Percentiles rank a stretch among this genome's conserved stretches.
Conservation (phyloP, 257 asterid genomes). For the Verbascum thapsus region DNA sequence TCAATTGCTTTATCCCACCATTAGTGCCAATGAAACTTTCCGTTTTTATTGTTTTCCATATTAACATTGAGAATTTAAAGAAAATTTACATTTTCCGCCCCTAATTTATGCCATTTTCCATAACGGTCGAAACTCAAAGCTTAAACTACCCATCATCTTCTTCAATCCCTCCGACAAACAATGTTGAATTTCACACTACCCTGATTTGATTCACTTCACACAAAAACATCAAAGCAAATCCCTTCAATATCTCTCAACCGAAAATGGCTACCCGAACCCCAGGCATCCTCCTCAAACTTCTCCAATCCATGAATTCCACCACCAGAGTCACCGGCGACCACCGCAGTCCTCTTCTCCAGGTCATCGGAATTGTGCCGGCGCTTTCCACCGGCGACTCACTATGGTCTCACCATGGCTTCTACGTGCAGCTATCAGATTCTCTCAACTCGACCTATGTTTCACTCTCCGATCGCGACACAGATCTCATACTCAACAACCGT, state of each 20-base stretch:
- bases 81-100: too few relatives aligned
- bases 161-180: slow-evolving; percentile 6
- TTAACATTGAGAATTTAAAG: too few relatives aligned
- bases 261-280: slow-evolving; percentile 85
- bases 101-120: too few relatives aligned
- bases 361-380: slow-evolving; percentile 85
- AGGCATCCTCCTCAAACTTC: slow-evolving; percentile 86
- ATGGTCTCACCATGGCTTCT: slow-evolving; percentile 84
- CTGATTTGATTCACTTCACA: too few relatives aligned
- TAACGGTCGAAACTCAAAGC: slow-evolving; percentile 39
- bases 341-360: slow-evolving; percentile 93
- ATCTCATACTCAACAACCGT: slow-evolving; percentile 74
- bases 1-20: too few relatives aligned
- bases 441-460: slow-evolving; percentile 87
- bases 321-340: slow-evolving; percentile 91
- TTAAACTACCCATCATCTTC: slow-evolving; percentile 16
- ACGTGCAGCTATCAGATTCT: slow-evolving; percentile 90
- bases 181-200: slow-evolving; percentile 12
- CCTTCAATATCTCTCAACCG: not conserved
- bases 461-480: slow-evolving; percentile 80
- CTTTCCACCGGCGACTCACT: slow-evolving; percentile 74
- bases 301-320: slow-evolving; percentile 80
- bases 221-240: not conserved
- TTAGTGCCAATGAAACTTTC: too few relatives aligned
- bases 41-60: too few relatives aligned